Percentiles rank a stretch among this genome's conserved stretches.
These are phyloP conservation scores for Candida fluviatilis DNA, from an alignment of 805 yeast genomes.

Conservation along the genomic window DNA sequence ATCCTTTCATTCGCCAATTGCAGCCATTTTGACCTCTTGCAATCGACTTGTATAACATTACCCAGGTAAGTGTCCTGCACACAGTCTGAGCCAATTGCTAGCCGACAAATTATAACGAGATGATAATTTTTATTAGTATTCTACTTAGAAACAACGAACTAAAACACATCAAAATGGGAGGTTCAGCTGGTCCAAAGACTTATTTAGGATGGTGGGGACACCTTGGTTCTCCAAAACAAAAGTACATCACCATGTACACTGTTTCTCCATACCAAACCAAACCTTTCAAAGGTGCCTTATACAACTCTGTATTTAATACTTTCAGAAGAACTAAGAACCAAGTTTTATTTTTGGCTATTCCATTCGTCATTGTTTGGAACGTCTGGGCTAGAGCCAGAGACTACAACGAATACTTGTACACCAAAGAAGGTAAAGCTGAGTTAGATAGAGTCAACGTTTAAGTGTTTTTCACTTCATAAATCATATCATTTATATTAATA, in stretches of 20 bases:
- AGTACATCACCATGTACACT: conserved; percentile 80
- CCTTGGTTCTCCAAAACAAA: conserved; percentile 83
- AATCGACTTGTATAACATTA: too few species aligned
- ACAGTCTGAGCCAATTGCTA: neutral
- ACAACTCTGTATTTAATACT: conserved; percentile 86
- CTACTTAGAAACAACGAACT: neutral
- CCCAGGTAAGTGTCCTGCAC: neutral
- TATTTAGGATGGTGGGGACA: conserved; percentile 99
- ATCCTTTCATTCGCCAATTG: too few species aligned
- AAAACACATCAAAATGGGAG: conserved; percentile 19
- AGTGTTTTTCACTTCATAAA: neutral
- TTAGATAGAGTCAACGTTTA: conserved; percentile 60
- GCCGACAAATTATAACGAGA: neutral
- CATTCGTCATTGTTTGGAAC: conserved; percentile 77
- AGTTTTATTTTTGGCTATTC: conserved; percentile 70
- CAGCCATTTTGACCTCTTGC: too few species aligned
- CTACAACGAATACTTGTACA: conserved; percentile 90
- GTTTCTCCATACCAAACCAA: conserved; percentile 92
- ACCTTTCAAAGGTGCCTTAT: conserved; percentile 82
- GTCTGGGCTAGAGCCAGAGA: conserved; percentile 85
- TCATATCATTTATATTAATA: neutral
- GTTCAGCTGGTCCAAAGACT: conserved; percentile 50
- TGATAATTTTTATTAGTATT: conserved; percentile 1
- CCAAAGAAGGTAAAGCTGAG: conserved; percentile 97
- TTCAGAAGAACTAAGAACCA: conserved; percentile 92